phyloP scores from a whole-genome alignment of 495 filamentous ascomycete genomes.

The Neurospora sp. region DNA sequence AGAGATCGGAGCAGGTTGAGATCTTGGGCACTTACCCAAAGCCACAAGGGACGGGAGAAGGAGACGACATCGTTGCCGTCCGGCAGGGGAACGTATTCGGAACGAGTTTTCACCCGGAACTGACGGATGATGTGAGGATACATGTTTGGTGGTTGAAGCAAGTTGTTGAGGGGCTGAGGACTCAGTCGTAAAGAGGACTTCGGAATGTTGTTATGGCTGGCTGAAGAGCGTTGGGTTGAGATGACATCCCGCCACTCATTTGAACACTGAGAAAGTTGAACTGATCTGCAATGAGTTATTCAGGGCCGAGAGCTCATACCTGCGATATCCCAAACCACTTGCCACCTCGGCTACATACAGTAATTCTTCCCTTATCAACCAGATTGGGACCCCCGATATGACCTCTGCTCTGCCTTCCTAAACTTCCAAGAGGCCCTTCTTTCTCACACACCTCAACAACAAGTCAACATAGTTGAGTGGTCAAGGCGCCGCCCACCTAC shows the following conservation, averaged over 20 bases:
- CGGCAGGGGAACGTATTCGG: conserved; percentile 90
- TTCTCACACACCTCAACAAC: no score
- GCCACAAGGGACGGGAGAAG: conserved; percentile 3
- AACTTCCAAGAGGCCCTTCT: no score
- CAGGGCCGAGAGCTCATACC: no score
- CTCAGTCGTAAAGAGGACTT: not conserved
- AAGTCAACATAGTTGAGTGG: no score
- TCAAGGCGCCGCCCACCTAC: no score
- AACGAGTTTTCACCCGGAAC: conserved; percentile 92
- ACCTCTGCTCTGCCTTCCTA: no score
- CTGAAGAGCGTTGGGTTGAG: not conserved
- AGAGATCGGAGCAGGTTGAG: no score
- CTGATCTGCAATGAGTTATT: not conserved
- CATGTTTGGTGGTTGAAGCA: conserved; percentile 88
- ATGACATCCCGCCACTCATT: not conserved
- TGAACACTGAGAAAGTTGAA: not conserved
- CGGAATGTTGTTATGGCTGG: not conserved
- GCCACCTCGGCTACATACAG: no score
- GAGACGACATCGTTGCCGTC: conserved; percentile 79
- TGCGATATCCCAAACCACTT: no score
- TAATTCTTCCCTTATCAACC: no score
- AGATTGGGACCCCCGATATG: no score
- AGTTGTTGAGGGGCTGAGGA: conserved; percentile 35
- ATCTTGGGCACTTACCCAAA: conserved; percentile 45
- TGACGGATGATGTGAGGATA: conserved; percentile 82